phyloP scores from a whole-genome alignment of 345 rosid species.

The Theobroma cacao region DNA sequence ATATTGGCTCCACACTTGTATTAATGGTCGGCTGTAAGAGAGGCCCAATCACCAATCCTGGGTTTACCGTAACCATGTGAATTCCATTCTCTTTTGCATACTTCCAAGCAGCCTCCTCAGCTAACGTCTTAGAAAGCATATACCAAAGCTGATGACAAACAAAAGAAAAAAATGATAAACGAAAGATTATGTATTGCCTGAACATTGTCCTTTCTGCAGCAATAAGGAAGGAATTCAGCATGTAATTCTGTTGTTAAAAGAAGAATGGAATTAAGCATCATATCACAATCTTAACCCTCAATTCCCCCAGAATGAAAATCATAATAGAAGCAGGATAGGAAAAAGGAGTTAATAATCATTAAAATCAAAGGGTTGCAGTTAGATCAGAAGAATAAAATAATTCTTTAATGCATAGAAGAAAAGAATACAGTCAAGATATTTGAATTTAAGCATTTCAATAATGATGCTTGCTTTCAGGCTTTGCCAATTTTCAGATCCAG shows the following conservation, averaged over 20 bases:
- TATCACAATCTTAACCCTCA: neutral
- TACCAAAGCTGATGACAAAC: conserved; percentile 31
- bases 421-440: no score
- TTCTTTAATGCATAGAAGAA: no score
- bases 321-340: neutral
- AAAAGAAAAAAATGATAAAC: neutral
- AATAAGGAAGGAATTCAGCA: neutral
- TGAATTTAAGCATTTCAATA: no score
- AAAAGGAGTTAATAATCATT: no score
- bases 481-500: neutral
- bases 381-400: no score
- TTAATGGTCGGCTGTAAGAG: conserved; percentile 39
- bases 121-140: conserved; percentile 34
- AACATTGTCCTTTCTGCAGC: neutral
- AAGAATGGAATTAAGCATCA: neutral
- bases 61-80: conserved; percentile 36
- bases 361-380: neutral
- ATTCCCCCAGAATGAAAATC: neutral
- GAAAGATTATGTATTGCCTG: neutral
- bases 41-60: conserved; percentile 38
- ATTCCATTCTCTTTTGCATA: conserved; percentile 35
- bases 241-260: neutral
- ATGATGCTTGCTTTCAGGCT: no score
- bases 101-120: conserved; percentile 46
- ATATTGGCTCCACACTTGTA: conserved; percentile 12